Base-by-base conservation (phyloP, 371 early-diverging fungal genomes). In the Paraphysoderma sedebokerense region DNA sequence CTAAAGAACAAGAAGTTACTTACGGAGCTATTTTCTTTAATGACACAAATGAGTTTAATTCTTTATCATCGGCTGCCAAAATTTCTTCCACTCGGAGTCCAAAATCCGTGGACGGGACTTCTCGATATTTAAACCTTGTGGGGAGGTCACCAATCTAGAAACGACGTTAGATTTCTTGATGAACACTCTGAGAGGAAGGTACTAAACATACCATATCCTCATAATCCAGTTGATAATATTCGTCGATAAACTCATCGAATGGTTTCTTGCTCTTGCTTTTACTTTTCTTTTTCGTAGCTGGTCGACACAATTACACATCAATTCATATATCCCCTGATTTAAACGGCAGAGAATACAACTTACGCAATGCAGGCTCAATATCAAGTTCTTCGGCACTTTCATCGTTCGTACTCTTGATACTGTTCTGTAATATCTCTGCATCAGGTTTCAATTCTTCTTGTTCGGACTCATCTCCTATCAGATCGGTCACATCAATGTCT, bases 21-120 rank as follows among this genome's bases (percentile, higher is more conserved):
- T 80, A 89, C 51, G 97, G 83, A 17, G 92, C 93, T 37, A 93
- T 52, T 56, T 72, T 72, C 67, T 89, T 91, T 38, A 93, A 66
- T 15, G 87, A 79, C 7, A 88, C 64, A 41, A 77, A 74, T 49
- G 79, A 74, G 67, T 90, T 89, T 37, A 96, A 67, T 42, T 82
- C 83, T 35, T 73, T 65, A 40, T 96, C 97, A 53, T 90, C 88
- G 2, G 92, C 92, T 49, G 81, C 49, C 41, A 96, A 55, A 27
- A 96, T 87, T 44, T 93, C 92, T 24, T 67, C 80, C 5, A 83
- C 61, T 0, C 73, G 66, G 20, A 96, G 61, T 15, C 92, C 92
- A 56, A 65, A 92, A 35, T 68, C 55, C 6, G 79, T 76, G 0
- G 80, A 53, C 48, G 76, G 71, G 12, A 85, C 85, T 58, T 82